Base-by-base conservation (phyloP, 1,284 basidiomycete genomes). In the Leccinum solheimii region DNA sequence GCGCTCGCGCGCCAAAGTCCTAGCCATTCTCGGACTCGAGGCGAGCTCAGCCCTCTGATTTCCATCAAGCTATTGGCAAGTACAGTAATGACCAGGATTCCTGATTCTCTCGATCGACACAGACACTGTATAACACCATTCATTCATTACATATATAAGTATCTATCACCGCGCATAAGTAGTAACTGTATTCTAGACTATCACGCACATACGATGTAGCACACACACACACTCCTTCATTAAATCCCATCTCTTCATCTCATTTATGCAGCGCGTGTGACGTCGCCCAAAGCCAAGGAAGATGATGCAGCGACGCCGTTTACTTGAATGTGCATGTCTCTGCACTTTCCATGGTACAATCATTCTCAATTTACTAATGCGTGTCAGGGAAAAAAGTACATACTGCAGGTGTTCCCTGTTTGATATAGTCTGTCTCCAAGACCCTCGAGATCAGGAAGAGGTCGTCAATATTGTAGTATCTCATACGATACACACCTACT, bases 1-100 rank as follows among this genome's bases (percentile, higher is more conserved):
- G 13, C 61, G 67, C n/a, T 67, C 65, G 1, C 67, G 40, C 38
- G 2, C 51, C 1, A 69, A 67, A 32, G 36, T 27, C 7, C 56
- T 68, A 55, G 45, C 19, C 11, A 48, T 48, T 21, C 45, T 48
- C 11, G 45, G 11, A 21, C 45, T 10, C 45, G 45, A 48, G 19
- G 45, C 45, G 45, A 48, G 19, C n/a, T 21, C 45, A 48, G 19
- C 45, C 1, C 11, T 21, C 11, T 48, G 45, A 48, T 48, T 21
- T 5, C n/a, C n/a, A 6, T 43, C 40, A 19, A n/a, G 38, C 0
- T 19, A 43, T 3, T 32, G 30, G 30, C 40, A 9, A 43, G n/a
- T 43, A 43, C 40, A 43, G n/a, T n/a, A 43, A 43, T 19, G 5
- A 43, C n/a, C n/a, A 19, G 23, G 23, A 23, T 23, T 45, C 10